A percentile compares a stretch with the other conserved stretches of the same genome.
These are phyloP conservation scores for Asterionellopsis glacialis DNA, from an alignment of 108 stramenopile species.

Conservation along the genomic window DNA sequence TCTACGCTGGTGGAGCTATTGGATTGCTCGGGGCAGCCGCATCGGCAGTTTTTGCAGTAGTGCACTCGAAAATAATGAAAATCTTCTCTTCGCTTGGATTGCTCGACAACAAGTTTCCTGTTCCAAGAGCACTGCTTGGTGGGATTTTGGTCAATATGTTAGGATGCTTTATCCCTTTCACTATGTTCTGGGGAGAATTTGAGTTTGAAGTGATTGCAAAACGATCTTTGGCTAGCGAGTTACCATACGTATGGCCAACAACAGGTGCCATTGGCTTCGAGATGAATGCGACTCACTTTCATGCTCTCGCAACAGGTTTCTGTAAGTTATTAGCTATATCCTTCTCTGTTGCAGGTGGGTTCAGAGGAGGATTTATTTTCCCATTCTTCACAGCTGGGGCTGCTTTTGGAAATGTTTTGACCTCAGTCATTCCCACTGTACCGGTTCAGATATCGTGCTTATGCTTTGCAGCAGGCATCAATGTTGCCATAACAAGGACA, in stretches of 20 bases:
- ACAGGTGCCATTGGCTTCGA: slow-evolving; percentile 51
- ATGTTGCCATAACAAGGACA: slow-evolving; percentile 67
- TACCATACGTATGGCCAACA: slow-evolving; percentile 57
- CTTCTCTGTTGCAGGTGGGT: slow-evolving; percentile 67
- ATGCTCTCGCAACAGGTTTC: slow-evolving; percentile 42
- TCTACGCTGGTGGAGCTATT: slow-evolving; percentile 31
- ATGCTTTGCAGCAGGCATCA: slow-evolving; percentile 57
- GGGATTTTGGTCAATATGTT: slow-evolving; percentile 24
- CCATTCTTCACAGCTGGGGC: slow-evolving; percentile 56
- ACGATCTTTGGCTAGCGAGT: slow-evolving; percentile 31
- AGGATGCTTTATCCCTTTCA: slow-evolving; percentile 56
- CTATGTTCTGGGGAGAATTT: slow-evolving; percentile 66
- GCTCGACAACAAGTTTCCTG: slow-evolving; percentile 42
- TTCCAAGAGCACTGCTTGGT: slow-evolving; percentile 44
- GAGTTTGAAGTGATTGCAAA: slow-evolving; percentile 50
- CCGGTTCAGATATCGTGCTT: slow-evolving; percentile 31
- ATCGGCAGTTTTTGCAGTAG: slow-evolving; percentile 40
- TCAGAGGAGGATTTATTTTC: slow-evolving; percentile 63
- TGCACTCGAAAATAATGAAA: slow-evolving; percentile 43
- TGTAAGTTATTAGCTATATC: slow-evolving; percentile 55
- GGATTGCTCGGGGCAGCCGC: slow-evolving; percentile 55
- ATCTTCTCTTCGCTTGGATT: slow-evolving; percentile 28
- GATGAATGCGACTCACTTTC: slow-evolving; percentile 30
- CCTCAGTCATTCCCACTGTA: slow-evolving; percentile 29
- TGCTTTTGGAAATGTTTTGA: slow-evolving; percentile 48